Conservation (phyloP, 2,329 filamentous ascomycete genomes). For the Cytospora paraplurivora region DNA sequence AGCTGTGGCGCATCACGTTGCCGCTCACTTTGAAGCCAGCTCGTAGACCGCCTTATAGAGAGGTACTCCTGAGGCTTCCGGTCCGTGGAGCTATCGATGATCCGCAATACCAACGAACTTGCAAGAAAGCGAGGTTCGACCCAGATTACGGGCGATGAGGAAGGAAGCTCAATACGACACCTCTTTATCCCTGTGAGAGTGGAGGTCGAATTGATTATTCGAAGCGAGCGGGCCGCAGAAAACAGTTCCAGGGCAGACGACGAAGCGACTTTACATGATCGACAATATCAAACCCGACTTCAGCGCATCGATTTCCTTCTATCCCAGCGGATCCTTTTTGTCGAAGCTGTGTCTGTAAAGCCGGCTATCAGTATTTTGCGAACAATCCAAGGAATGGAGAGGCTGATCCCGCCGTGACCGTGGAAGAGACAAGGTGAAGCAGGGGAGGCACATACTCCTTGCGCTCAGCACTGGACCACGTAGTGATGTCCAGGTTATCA, state of each 20-base stretch:
- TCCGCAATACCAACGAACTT: not conserved
- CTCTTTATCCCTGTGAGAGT: too few species aligned
- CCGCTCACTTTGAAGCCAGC: constrained; percentile 52
- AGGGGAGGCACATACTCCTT: constrained; percentile 32
- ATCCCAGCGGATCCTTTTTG: constrained; percentile 41
- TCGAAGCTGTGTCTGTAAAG: constrained; percentile 32
- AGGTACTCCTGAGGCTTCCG: not conserved
- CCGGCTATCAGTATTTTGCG: not conserved
- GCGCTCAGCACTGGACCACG: constrained; percentile 38
- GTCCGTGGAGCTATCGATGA: not conserved
- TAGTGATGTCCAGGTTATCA: constrained; percentile 42
- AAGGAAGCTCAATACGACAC: too few species aligned
- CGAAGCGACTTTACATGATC: constrained; percentile 18
- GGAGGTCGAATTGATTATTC: too few species aligned
- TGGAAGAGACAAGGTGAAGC: not conserved
- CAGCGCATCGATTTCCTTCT: constrained; percentile 39
- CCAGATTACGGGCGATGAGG: too few species aligned
- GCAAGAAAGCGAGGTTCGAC: not conserved
- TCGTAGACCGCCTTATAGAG: not conserved
- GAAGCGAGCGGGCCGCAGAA: not conserved
- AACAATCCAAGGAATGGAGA: not conserved
- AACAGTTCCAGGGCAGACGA: not conserved
- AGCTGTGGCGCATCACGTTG: constrained; percentile 69
- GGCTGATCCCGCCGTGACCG: too few species aligned
- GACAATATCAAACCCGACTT: constrained; percentile 41